Conservation (phyloP, 345 rosid species). For the Arabis hirsuta region DNA sequence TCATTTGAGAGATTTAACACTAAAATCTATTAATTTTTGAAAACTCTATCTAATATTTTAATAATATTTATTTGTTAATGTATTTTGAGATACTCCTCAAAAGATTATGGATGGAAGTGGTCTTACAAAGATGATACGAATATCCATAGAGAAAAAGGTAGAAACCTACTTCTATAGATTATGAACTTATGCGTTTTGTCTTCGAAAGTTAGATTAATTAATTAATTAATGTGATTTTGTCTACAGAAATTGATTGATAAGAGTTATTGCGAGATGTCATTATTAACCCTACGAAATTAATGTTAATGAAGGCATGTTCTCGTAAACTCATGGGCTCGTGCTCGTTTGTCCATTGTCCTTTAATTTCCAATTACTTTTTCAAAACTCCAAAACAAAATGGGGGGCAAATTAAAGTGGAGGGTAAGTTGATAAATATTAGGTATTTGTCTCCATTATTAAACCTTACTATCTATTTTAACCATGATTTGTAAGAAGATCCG, state of each 20-base stretch:
- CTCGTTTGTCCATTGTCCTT: constrained; percentile 28
- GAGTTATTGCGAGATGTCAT: constrained; percentile 36
- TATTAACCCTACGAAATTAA: constrained; percentile 33
- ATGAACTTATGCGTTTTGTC: constrained; percentile 2
- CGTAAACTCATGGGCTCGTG: constrained; percentile 36
- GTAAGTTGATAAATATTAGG: constrained; percentile 34
- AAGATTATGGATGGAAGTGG: no score
- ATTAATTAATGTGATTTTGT: neutral
- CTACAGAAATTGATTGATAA: constrained; percentile 15
- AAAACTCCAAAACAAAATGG: constrained; percentile 36
- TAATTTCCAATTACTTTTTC: constrained; percentile 26
- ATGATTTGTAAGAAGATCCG: constrained; percentile 6
- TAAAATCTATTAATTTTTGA: no score
- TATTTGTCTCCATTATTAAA: constrained; percentile 34
- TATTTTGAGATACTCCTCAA: no score
- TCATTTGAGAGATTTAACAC: no score
- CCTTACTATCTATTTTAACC: neutral
- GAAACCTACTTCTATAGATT: neutral
- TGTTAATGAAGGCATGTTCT: constrained; percentile 29
- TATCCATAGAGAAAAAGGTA: constrained; percentile 13
- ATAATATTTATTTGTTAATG: no score
- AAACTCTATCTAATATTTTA: no score
- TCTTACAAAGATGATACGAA: constrained; percentile 4
- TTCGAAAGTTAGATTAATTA: neutral
- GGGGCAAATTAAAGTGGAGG: constrained; percentile 36